phyloP scores from a whole-genome alignment of 495 filamentous ascomycete genomes.

The Cairneyella variabilis region DNA sequence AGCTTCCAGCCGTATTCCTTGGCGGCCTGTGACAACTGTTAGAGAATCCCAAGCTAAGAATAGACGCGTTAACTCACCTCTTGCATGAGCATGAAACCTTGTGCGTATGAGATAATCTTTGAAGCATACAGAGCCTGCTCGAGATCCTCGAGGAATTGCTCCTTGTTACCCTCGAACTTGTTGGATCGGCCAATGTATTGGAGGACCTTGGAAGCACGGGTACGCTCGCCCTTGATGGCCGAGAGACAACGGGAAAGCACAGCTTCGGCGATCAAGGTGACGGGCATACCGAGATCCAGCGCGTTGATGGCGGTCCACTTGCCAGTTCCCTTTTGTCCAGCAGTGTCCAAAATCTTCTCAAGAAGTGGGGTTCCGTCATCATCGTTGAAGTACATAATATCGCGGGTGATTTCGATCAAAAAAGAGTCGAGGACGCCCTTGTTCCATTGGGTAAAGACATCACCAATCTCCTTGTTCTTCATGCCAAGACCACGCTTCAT shows the following conservation, averaged over 20 bases:
- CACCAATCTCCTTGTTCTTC: constrained; percentile 84
- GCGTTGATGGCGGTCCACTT: constrained; percentile 99
- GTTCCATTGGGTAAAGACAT: constrained; percentile 95
- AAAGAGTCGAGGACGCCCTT: constrained; percentile 97
- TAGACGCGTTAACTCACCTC: constrained; percentile 56
- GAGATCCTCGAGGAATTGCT: constrained; percentile 90
- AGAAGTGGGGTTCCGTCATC: constrained; percentile 86
- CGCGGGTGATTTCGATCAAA: constrained; percentile 97
- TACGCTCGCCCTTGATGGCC: constrained; percentile 91
- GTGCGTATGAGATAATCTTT: constrained; percentile 99
- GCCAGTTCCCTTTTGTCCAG: constrained; percentile 98
- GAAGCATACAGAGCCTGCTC: constrained; percentile 99
- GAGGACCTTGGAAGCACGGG: constrained; percentile 74
- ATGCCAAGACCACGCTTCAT: constrained; percentile 94
- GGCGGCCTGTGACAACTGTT: constrained; percentile 62
- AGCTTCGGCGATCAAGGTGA: constrained; percentile 95
- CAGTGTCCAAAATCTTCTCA: constrained; percentile 98
- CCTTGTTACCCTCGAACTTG: constrained; percentile 83
- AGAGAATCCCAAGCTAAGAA: constrained; percentile 21
- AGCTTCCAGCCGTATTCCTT: constrained; percentile 97
- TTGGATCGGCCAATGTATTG: constrained; percentile 64
- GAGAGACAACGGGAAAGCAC: constrained; percentile 94
- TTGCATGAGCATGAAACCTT: constrained; percentile 99
- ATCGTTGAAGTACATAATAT: constrained; percentile 96
- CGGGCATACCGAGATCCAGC: constrained; percentile 96